Evolutionary conservation across 169 alveolate species (phyloP).

Genomic region (Amoebophrya sp.): DNA sequence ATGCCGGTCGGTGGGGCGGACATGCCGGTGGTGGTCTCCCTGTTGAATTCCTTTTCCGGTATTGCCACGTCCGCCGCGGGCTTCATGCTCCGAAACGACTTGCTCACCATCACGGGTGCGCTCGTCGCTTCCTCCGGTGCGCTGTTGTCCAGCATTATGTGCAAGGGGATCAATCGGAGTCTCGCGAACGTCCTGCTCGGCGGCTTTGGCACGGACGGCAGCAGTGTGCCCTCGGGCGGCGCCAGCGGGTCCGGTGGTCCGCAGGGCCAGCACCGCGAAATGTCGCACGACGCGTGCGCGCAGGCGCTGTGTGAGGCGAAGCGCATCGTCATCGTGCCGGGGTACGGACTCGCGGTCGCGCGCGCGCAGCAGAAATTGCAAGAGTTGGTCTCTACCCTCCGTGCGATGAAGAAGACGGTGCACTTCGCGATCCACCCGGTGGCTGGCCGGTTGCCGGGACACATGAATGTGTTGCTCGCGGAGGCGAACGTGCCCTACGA

Average conservation of each 20-base stretch:
- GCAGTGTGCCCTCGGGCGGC: conserved; percentile 48
- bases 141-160: conserved; percentile 86
- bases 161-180: conserved; percentile 86
- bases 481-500: conserved; percentile 91
- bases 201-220: conserved; percentile 59
- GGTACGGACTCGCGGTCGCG: conserved; percentile 88
- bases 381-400: conserved; percentile 43
- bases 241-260: conserved; percentile 42
- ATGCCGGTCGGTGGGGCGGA: conserved; percentile 68
- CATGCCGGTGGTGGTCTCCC: conserved; percentile 89
- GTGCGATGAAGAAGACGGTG: conserved; percentile 67
- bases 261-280: conserved; percentile 46
- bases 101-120: conserved; percentile 85
- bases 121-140: conserved; percentile 90
- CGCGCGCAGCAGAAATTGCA: conserved; percentile 53
- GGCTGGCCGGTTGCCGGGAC: conserved; percentile 67
- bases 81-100: conserved; percentile 74
- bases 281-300: conserved; percentile 67
- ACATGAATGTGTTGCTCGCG: conserved; percentile 88
- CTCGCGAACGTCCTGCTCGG: conserved; percentile 66
- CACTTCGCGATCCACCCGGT: conserved; percentile 93
- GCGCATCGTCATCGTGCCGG: conserved; percentile 84
- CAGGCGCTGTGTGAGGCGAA: conserved; percentile 67
- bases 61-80: conserved; percentile 84
- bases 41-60: conserved; percentile 87